phyloP scores from a whole-genome alignment of 2,329 filamentous ascomycete genomes.

The Xenosphaeropsis pyriputrescens region DNA sequence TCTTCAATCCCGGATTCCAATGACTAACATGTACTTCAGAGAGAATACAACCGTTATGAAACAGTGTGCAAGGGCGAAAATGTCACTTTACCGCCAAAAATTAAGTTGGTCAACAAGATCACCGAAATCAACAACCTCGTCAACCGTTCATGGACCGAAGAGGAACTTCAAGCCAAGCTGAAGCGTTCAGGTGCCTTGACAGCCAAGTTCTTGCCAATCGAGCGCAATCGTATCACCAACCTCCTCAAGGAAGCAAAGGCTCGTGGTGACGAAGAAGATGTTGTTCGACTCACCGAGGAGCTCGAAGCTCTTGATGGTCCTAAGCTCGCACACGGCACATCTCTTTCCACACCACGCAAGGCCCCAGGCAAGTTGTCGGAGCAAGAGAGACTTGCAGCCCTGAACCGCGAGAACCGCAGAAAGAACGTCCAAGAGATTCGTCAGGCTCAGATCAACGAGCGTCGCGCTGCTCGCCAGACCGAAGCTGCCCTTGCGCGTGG shows the following conservation, averaged over 20 bases:
- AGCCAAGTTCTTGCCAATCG: slow-evolving; percentile 48
- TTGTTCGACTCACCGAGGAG: slow-evolving; percentile 39
- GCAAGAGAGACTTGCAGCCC: slow-evolving; percentile 67
- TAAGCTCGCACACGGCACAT: slow-evolving; percentile 61
- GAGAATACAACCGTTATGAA: slow-evolving; percentile 71
- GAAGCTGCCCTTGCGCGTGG: slow-evolving; percentile 48
- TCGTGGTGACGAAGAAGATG: slow-evolving; percentile 43
- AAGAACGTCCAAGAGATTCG: slow-evolving; percentile 83
- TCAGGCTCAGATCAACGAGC: slow-evolving; percentile 75
- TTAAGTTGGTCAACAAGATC: slow-evolving; percentile 55
- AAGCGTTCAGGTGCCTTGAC: slow-evolving; percentile 54
- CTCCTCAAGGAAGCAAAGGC: slow-evolving; percentile 52
- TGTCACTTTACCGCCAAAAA: slow-evolving; percentile 59
- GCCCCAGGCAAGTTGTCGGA: slow-evolving; percentile 40
- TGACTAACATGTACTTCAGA: slow-evolving; percentile 25
- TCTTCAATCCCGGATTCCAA: slow-evolving; percentile 1
- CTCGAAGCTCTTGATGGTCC: slow-evolving; percentile 49
- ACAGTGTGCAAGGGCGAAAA: slow-evolving; percentile 59
- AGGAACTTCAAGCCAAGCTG: slow-evolving; percentile 69
- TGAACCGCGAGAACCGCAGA: slow-evolving; percentile 75
- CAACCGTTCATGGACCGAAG: slow-evolving; percentile 68
- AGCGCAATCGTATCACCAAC: slow-evolving; percentile 52
- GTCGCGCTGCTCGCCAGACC: slow-evolving; percentile 42
- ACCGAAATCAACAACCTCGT: slow-evolving; percentile 69
- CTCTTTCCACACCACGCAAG: slow-evolving; percentile 36